A percentile compares a stretch with the other conserved stretches of the same genome.
Evolutionary conservation across 163 green algal species (phyloP).

Genomic region (Trebouxia gelatinosa): DNA sequence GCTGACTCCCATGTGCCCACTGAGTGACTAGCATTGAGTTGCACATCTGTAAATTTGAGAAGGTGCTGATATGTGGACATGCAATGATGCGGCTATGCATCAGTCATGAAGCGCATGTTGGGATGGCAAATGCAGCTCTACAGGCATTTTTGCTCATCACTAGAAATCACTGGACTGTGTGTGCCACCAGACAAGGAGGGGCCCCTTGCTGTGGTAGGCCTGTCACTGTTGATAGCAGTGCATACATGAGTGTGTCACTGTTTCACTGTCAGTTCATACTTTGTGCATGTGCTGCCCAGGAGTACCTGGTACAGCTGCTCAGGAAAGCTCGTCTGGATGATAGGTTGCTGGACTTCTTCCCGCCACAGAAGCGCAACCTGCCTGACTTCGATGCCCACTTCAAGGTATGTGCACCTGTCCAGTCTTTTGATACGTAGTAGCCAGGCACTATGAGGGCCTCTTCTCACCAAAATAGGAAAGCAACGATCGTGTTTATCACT

Average conservation of each 20-base stretch:
- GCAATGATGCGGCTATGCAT: too few species aligned
- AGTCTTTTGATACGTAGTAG: too few species aligned
- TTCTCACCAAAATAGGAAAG: too few species aligned
- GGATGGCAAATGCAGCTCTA: too few species aligned
- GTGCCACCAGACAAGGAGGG: not conserved
- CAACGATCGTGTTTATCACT: too few species aligned
- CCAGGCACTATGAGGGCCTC: too few species aligned
- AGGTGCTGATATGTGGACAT: too few species aligned
- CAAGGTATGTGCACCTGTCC: too few species aligned
- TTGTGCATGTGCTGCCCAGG: not conserved
- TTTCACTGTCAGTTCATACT: not conserved
- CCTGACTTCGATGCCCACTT: slow-evolving; percentile 86
- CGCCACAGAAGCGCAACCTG: slow-evolving; percentile 79
- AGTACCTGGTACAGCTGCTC: slow-evolving; percentile 53
- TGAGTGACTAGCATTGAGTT: not conserved
- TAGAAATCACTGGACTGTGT: too few species aligned
- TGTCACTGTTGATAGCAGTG: not conserved
- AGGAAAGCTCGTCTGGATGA: slow-evolving; percentile 79
- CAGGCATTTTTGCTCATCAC: not conserved
- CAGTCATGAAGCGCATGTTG: too few species aligned
- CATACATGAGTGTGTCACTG: not conserved
- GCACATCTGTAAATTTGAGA: not conserved
- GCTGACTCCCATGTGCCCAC: not conserved
- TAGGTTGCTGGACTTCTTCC: slow-evolving; percentile 92
- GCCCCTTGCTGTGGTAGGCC: not conserved